phyloP scores from a whole-genome alignment of 2,329 filamentous ascomycete genomes.

The Calonectria pteridis region DNA sequence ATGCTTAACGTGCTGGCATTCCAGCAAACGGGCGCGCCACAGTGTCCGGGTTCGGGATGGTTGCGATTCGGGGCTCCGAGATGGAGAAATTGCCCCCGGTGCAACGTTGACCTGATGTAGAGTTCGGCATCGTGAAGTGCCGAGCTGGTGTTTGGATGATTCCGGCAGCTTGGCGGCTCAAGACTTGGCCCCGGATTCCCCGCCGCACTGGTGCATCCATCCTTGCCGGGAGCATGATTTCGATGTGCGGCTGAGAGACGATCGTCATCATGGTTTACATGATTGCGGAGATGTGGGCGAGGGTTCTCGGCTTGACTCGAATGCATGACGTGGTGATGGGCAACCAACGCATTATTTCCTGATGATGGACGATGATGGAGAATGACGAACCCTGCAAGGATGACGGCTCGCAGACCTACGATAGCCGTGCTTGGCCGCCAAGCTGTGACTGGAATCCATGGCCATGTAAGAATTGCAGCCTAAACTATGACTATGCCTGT shows the following conservation, averaged over 20 bases:
- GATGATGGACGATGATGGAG: not conserved
- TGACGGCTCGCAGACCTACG: not conserved
- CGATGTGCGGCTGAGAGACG: not conserved
- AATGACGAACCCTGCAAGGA: not conserved
- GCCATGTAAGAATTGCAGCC: not conserved
- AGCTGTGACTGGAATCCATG: not conserved
- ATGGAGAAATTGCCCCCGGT: not conserved
- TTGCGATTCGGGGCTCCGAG: not conserved
- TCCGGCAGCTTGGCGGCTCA: not conserved
- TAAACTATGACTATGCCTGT: not conserved
- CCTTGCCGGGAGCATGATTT: not conserved
- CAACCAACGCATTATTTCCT: not conserved
- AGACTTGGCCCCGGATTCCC: not conserved
- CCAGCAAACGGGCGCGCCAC: slow-evolving; percentile 9
- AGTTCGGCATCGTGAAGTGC: not conserved
- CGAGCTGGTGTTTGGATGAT: slow-evolving; percentile 2
- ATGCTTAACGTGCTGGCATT: slow-evolving; percentile 3
- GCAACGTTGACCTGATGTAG: not conserved
- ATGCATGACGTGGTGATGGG: not conserved
- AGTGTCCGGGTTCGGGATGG: not conserved
- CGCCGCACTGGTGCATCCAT: not conserved
- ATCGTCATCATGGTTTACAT: not conserved
- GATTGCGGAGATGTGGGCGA: not conserved
- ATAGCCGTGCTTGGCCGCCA: not conserved
- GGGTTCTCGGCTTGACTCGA: not conserved